Evolutionary conservation across 2,329 filamentous ascomycete genomes (phyloP), one percentile per base, ranked within the genome.

Genomic region (Paecilomyces fulvus): DNA sequence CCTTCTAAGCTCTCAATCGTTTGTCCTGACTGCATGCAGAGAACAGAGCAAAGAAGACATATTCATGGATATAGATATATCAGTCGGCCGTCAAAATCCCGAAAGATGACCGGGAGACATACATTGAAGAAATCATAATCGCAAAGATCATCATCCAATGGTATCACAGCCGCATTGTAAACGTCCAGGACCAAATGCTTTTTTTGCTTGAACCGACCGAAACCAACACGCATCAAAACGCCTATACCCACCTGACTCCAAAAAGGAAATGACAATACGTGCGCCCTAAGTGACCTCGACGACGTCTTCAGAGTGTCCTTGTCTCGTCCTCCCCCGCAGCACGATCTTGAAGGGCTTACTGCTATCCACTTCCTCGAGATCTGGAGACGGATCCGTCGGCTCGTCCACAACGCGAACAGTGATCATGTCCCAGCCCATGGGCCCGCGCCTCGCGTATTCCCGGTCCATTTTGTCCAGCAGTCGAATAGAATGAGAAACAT

Each of bases 401-500:
- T 58, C 56, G 31, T 58, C 56, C 25, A 58, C 20, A n/a, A 53
- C 30, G 12, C 43, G 23, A 2, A 52, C 23, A 7, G 53, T 49
- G 12, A 58, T 30, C 37, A 58, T 48, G 8, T 31, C 23, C 53
- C 54, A 51, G 3, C 30, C 51, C 11, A 25, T 20, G 8, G 28
- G 10, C 3, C 33, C 33, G 17, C 30, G 21, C 10, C 21, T 43
- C 1, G 30, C 23, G n/a, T 55, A 43, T 14, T 51, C 25, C 12
- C 25, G 43, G 17, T 59, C 57, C 57, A 59, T 57, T 23, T 17
- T 12, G 20, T 48, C 37, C 20, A 59, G 52, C 14, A 59, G 23
- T 23, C 43, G 30, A 6, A 58, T 46, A 8, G 58, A 58, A 30
- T 58, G 52, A 3, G 10, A 21, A 9, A 59, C 30, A 25, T 59